phyloP scores from a whole-genome alignment of 164 flowering plant species.

The Houttuynia cordata region DNA sequence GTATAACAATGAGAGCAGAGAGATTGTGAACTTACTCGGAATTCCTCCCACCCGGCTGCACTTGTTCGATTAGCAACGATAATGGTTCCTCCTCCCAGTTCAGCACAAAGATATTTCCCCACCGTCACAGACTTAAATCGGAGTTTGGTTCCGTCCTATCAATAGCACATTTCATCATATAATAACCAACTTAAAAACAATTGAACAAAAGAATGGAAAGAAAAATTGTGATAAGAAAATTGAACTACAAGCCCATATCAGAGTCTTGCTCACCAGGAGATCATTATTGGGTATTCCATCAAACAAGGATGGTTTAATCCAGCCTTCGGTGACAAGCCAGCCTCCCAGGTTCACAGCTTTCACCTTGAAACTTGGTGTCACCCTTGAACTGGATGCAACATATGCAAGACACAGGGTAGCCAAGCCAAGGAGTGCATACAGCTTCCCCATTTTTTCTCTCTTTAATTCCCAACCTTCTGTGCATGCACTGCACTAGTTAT shows the following conservation, averaged over 20 bases:
- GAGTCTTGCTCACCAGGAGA: background rate
- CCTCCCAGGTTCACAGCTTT: slow-evolving; percentile 20
- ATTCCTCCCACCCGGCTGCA: slow-evolving; percentile 47
- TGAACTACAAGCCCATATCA: background rate
- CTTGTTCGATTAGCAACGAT: slow-evolving; percentile 32
- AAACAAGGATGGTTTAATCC: slow-evolving; percentile 21
- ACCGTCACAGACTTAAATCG: slow-evolving; percentile 41
- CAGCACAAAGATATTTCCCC: slow-evolving; percentile 46
- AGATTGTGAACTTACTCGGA: slow-evolving; percentile 21
- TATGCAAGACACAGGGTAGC: background rate
- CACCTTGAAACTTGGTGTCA: background rate
- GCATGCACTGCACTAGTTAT: too few relatives aligned
- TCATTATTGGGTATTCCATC: slow-evolving; percentile 12
- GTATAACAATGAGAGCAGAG: background rate
- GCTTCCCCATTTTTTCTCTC: background rate
- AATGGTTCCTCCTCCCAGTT: slow-evolving; percentile 44
- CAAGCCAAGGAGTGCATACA: background rate
- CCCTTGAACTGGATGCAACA: background rate
- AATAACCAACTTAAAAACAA: background rate
- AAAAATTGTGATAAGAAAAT: too few relatives aligned
- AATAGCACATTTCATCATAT: background rate
- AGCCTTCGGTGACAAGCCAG: slow-evolving; percentile 22
- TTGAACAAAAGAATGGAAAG: too few relatives aligned
- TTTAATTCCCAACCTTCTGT: too few relatives aligned
- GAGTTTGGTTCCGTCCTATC: slow-evolving; percentile 52